A percentile compares a stretch with the other conserved stretches of the same genome.
Evolutionary conservation across 352 stramenopile species (phyloP).

Genomic region (Phytophthora sp.): DNA sequence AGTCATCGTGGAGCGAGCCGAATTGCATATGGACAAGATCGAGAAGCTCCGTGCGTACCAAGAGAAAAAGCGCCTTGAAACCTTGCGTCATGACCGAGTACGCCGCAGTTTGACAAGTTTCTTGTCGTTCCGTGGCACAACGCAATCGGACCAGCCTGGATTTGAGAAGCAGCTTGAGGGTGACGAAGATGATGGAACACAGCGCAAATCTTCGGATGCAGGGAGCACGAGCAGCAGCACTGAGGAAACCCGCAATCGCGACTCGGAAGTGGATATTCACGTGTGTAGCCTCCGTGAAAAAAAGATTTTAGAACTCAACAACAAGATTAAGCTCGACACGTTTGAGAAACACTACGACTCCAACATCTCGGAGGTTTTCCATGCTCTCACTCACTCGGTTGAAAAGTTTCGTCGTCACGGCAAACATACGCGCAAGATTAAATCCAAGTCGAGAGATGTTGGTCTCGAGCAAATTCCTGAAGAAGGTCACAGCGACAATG

Average conservation of each 20-base stretch:
- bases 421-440: slow-evolving; percentile 22
- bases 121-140: slow-evolving; percentile 34
- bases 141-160: slow-evolving; percentile 4
- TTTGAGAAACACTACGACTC: slow-evolving; percentile 73
- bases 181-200: slow-evolving; percentile 9
- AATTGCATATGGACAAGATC: slow-evolving; percentile 63
- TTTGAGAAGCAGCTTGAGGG: slow-evolving; percentile 16
- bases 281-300: slow-evolving; percentile 60
- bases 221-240: slow-evolving; percentile 34
- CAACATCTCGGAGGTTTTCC: slow-evolving; percentile 64
- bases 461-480: slow-evolving; percentile 37
- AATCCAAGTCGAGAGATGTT: slow-evolving; percentile 13
- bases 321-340: slow-evolving; percentile 52
- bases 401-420: slow-evolving; percentile 34
- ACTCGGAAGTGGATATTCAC: slow-evolving; percentile 29
- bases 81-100: slow-evolving; percentile 38
- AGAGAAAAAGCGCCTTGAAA: slow-evolving; percentile 54
- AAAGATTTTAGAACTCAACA: slow-evolving; percentile 62
- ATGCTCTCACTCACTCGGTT: slow-evolving; percentile 50
- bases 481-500: slow-evolving; percentile 25
- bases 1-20: slow-evolving; percentile 54
- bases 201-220: slow-evolving; percentile 24
- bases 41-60: slow-evolving; percentile 61
- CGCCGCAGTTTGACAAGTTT: slow-evolving; percentile 45
- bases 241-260: slow-evolving; percentile 10